Percentiles rank a stretch among this genome's conserved stretches.
Evolutionary conservation across 1,284 basidiomycete species (phyloP).

Genomic region (Erythrobasidium hasegawianum): DNA sequence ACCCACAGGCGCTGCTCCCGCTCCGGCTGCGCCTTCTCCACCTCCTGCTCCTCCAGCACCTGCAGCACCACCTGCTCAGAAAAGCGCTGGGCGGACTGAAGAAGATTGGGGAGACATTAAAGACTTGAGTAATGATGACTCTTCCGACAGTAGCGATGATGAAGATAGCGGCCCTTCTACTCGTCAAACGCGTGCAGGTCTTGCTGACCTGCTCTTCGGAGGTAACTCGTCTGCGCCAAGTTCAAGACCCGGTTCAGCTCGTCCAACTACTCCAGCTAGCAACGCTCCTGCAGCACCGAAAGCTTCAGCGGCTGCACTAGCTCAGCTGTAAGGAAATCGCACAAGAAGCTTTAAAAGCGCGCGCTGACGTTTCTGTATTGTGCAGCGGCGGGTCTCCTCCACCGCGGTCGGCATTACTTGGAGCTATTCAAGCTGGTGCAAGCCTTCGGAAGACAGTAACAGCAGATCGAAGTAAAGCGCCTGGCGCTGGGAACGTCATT

Average conservation of each 20-base stretch:
- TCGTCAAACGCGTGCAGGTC: constrained; percentile 62
- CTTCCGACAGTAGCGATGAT: constrained; percentile 71
- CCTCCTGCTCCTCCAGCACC: constrained; percentile 16
- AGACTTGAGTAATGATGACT: constrained; percentile 60
- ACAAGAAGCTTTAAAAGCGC: too few relatives aligned
- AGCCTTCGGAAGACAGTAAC: constrained; percentile 74
- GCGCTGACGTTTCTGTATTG: too few relatives aligned
- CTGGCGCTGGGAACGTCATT: constrained; percentile 70
- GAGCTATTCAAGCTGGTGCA: constrained; percentile 76
- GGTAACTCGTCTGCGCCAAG: constrained; percentile 54
- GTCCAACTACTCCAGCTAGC: not conserved
- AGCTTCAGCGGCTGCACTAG: constrained; percentile 49
- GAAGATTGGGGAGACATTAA: constrained; percentile 80
- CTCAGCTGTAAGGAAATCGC: constrained; percentile 41
- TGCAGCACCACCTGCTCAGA: too few relatives aligned
- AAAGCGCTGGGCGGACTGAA: constrained; percentile 49
- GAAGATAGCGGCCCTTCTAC: constrained; percentile 58
- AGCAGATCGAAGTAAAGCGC: constrained; percentile 71
- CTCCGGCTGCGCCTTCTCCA: constrained; percentile 38
- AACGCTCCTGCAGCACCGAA: constrained; percentile 46
- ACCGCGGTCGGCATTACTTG: constrained; percentile 67
- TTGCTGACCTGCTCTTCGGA: constrained; percentile 75
- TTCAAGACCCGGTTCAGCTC: constrained; percentile 46
- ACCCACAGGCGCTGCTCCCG: constrained; percentile 37
- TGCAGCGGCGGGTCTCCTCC: constrained; percentile 49